Conservation (phyloP, 2,329 filamentous ascomycete genomes). For the Colletotrichum melonis region DNA sequence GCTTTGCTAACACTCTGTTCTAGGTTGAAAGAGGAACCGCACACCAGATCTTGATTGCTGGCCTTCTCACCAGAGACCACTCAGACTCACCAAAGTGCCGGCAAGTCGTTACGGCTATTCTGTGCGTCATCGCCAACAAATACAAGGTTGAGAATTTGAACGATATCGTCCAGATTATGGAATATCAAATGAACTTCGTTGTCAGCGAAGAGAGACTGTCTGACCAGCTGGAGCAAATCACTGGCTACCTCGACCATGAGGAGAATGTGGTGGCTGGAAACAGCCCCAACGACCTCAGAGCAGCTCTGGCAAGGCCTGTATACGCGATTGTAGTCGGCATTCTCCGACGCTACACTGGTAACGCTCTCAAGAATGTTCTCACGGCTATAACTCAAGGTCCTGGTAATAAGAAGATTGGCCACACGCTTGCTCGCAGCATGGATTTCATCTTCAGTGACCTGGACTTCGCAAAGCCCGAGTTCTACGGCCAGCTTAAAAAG, state of each 20-base stretch:
- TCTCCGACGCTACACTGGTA: slow-evolving; percentile 51
- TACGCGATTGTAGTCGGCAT: slow-evolving; percentile 52
- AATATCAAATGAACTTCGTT: slow-evolving; percentile 38
- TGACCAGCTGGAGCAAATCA: slow-evolving; percentile 8
- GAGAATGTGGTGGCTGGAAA: slow-evolving; percentile 15
- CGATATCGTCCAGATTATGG: slow-evolving; percentile 34
- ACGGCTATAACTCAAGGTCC: slow-evolving; percentile 40
- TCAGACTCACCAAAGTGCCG: slow-evolving; percentile 39
- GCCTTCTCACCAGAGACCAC: slow-evolving; percentile 31
- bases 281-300: slow-evolving; percentile 2
- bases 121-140: slow-evolving; percentile 58
- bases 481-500: slow-evolving; percentile 54
- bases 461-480: slow-evolving; percentile 50
- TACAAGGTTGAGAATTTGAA: slow-evolving; percentile 49
- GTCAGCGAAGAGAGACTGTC: slow-evolving; percentile 30
- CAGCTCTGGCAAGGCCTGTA: slow-evolving; percentile 36
- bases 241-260: slow-evolving; percentile 25
- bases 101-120: slow-evolving; percentile 46
- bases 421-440: slow-evolving; percentile 54
- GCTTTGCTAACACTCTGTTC: slow-evolving; percentile 25
- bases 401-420: slow-evolving; percentile 46
- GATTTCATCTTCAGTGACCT: slow-evolving; percentile 56
- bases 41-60: slow-evolving; percentile 42
- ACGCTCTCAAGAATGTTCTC: slow-evolving; percentile 49
- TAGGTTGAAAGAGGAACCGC: slow-evolving; percentile 51